These are phyloP conservation scores for Globisporangium yorkense DNA, from an alignment of 352 stramenopile genomes.

Conservation along the genomic window DNA sequence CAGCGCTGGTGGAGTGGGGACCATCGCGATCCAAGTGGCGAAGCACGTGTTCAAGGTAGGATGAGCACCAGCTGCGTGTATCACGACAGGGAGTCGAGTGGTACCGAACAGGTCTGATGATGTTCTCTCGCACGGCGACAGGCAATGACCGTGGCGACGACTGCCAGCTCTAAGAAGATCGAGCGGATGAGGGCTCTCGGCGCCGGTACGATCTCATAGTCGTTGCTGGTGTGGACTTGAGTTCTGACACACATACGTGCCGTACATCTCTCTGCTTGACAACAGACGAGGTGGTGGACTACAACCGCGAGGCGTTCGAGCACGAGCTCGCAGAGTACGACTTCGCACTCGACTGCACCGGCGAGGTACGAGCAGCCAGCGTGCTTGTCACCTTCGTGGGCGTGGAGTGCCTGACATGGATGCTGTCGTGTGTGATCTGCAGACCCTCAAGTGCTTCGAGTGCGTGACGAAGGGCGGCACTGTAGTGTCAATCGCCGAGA, in stretches of 20 bases:
- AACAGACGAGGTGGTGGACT: slow-evolving; percentile 65
- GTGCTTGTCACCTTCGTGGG: background rate
- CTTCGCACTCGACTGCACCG: slow-evolving; percentile 71
- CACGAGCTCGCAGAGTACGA: slow-evolving; percentile 64
- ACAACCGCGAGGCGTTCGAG: slow-evolving; percentile 59
- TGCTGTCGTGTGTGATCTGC: slow-evolving; percentile 1
- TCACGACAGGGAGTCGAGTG: too few relatives aligned
- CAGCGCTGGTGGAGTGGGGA: slow-evolving; percentile 62
- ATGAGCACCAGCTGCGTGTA: too few relatives aligned
- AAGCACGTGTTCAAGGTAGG: slow-evolving; percentile 60
- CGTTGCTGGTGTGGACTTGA: background rate
- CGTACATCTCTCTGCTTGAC: too few relatives aligned
- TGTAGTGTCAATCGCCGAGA: slow-evolving; percentile 40
- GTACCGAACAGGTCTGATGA: too few relatives aligned
- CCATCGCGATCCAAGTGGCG: slow-evolving; percentile 68
- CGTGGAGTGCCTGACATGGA: too few relatives aligned
- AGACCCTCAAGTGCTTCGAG: slow-evolving; percentile 31
- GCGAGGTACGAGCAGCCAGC: slow-evolving; percentile 34
- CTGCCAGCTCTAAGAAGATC: slow-evolving; percentile 56
- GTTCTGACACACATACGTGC: too few relatives aligned
- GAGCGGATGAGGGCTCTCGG: slow-evolving; percentile 61
- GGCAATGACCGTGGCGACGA: slow-evolving; percentile 50
- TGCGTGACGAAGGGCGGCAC: slow-evolving; percentile 32
- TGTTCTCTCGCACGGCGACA: slow-evolving; percentile 21
- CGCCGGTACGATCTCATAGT: slow-evolving; percentile 19